Evolutionary conservation across 768 basidiomycete genomes (phyloP), one percentile per base, ranked within the genome.

Genomic region (Saitozyma sp.): DNA sequence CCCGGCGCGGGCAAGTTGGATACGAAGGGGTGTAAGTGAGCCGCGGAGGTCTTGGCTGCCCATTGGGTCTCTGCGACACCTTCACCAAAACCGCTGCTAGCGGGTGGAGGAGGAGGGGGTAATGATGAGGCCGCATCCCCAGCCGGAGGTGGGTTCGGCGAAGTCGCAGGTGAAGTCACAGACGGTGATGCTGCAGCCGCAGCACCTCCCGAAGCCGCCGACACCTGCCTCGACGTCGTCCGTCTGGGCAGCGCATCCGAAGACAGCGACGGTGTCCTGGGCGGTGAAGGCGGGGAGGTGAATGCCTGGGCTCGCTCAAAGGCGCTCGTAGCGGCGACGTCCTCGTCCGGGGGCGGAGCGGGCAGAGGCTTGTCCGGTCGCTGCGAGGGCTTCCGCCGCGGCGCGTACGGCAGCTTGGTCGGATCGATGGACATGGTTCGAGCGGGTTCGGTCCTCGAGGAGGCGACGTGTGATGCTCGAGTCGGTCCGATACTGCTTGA

Each of bases 271-370:
- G 29, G 29, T 5, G 29, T 29, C 43, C 54, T 13, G 68, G 29
- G 71, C 8, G 71, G 71, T 9, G 71, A 68, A 53, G 71, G 71
- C 7, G 71, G 71, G 13, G 71, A 73, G 20, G 61, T 63, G 60
- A 67, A 73, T 9, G 40, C 53, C 54, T 70, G 68, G 37, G 65
- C 68, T 5, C 50, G 10, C 17, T 73, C 71, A 39, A 70, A 60
- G 9, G 62, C 64, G 38, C 64, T 66, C 54, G 54, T 61, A 8
- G 71, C 59, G 6, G 46, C 60, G 16, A 68, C 54, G 56, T 73
- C 71, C 42, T 73, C 71, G 10, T 58, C 68, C 46, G 64, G 63
- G 9, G 67, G 67, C 13, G 67, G 65, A 29, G 62, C 54, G 6
- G 67, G 64, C 38, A 68, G 29, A 29, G 29, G 29, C 29, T 29